Base-by-base conservation (phyloP, 1,139 yeast genomes). In the Saccharomyces pastorianus region DNA sequence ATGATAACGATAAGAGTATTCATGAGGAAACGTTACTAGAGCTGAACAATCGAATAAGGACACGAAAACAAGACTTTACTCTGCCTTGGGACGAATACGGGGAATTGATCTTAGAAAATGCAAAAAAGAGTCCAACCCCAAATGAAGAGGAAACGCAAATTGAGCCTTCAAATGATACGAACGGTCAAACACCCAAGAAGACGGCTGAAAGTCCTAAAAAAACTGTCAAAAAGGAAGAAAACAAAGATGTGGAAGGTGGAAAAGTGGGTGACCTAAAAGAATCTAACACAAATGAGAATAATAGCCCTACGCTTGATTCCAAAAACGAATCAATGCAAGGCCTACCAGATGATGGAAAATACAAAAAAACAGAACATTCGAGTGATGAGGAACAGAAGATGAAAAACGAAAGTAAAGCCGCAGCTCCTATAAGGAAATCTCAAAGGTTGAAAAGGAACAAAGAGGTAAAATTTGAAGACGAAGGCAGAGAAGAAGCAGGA, bases 11-110 rank as follows among this genome's bases (percentile, higher is more conserved):
- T 26, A 7, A 3, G 14, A 14, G 4, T 1, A 17, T 17, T 38
- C 25, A 20, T 17, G 25, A 28, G 66, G 59, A 41, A 58, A 53
- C 25, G 64, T 63, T 31, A 54, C 55, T 13, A 56, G 58, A 51
- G 58, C 53, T 32, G 58, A 61, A 53, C 56, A 60, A 51, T 51
- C 59, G 51, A 58, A 31, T 51, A 14, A 57, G 57, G 49, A 58
- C 52, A 49, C 56, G 56, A 26, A 60, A 50, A 44, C 57, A 61
- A 44, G 78, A 74, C 46, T 78, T 78, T 56, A 64, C 62, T 29
- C 64, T 78, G 48, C 79, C 81, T 3, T 75, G 76, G 73, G 71
- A 67, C 25, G 77, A 75, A 31, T 78, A 69, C 59, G 79, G 80
- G 6, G 73, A 71, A 29, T 52, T 75, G 42, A 74, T 77, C 53